Conservation (phyloP, 768 basidiomycete genomes). For the Termitomyces sp. region DNA sequence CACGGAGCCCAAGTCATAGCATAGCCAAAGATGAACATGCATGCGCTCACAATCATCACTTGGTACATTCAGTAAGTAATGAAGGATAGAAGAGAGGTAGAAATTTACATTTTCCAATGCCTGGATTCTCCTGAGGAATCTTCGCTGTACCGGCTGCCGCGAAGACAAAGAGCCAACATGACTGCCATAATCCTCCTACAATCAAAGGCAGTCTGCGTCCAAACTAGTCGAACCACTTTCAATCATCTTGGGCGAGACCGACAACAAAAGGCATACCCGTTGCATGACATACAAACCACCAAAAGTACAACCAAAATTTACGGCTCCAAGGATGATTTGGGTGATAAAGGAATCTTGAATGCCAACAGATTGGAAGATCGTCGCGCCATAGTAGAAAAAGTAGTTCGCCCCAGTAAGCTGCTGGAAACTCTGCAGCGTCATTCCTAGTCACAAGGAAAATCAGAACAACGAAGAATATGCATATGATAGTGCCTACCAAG, state of each 20-base stretch:
- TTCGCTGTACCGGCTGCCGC: slow-evolving; percentile 65
- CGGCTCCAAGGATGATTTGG: slow-evolving; percentile 71
- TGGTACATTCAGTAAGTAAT: background rate
- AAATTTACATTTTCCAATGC: slow-evolving; percentile 47
- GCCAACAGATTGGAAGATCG: slow-evolving; percentile 63
- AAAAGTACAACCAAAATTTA: slow-evolving; percentile 70
- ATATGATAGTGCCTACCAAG: slow-evolving; percentile 27
- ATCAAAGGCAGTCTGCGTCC: slow-evolving; percentile 64
- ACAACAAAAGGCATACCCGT: slow-evolving; percentile 29
- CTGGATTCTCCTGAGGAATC: slow-evolving; percentile 39
- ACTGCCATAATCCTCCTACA: slow-evolving; percentile 66
- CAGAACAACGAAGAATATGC: background rate
- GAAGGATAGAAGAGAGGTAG: background rate
- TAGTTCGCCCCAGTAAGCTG: slow-evolving; percentile 71
- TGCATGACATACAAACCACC: slow-evolving; percentile 73
- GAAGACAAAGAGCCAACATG: slow-evolving; percentile 66
- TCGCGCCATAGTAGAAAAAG: slow-evolving; percentile 65
- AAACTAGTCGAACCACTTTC: slow-evolving; percentile 30
- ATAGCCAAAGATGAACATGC: slow-evolving; percentile 67
- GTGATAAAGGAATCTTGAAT: slow-evolving; percentile 61
- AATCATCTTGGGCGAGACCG: background rate
- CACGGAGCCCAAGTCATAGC: slow-evolving; percentile 67
- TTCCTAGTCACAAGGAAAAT: slow-evolving; percentile 26
- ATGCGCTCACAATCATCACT: slow-evolving; percentile 65
- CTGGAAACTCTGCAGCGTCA: slow-evolving; percentile 64